Conservation (phyloP, 2,329 filamentous ascomycete genomes). For the Colletotrichum sojae region DNA sequence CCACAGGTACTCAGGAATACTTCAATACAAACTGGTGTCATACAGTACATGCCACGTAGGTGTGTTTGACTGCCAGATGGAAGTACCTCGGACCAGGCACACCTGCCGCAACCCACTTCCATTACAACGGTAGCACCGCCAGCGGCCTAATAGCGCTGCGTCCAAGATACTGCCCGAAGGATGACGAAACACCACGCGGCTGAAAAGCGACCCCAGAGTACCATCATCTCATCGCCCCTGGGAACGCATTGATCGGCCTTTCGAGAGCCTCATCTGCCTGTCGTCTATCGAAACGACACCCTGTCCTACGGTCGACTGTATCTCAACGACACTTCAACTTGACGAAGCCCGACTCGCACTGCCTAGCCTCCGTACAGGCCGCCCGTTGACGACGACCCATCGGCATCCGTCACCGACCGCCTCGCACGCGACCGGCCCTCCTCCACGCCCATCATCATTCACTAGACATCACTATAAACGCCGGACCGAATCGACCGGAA, state of each 20-base stretch:
- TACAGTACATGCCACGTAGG: not conserved
- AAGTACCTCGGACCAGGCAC: constrained; percentile 29
- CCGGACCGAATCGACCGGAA: not conserved
- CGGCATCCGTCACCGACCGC: constrained; percentile 11
- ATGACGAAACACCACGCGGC: constrained; percentile 42
- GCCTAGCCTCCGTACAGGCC: constrained; percentile 3
- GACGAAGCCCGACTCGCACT: not conserved
- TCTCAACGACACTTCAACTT: constrained; percentile 29
- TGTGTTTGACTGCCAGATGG: not conserved
- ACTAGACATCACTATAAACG: not conserved
- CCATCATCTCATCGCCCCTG: constrained; percentile 31
- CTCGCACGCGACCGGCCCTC: not conserved
- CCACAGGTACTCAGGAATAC: constrained; percentile 25
- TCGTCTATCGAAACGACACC: constrained; percentile 24
- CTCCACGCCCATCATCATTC: not conserved
- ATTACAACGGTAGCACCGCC: constrained; percentile 30
- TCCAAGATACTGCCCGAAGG: constrained; percentile 31
- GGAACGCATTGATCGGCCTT: constrained; percentile 30
- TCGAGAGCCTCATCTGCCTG: constrained; percentile 30
- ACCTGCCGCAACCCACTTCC: constrained; percentile 16
- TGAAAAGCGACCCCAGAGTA: constrained; percentile 37
- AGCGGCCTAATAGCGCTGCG: constrained; percentile 30
- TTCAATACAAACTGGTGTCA: not conserved
- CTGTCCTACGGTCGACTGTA: constrained; percentile 16
- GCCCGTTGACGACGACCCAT: constrained; percentile 3